Conservation (phyloP, 1,284 basidiomycete species). For the Irpex rosettiformis region DNA sequence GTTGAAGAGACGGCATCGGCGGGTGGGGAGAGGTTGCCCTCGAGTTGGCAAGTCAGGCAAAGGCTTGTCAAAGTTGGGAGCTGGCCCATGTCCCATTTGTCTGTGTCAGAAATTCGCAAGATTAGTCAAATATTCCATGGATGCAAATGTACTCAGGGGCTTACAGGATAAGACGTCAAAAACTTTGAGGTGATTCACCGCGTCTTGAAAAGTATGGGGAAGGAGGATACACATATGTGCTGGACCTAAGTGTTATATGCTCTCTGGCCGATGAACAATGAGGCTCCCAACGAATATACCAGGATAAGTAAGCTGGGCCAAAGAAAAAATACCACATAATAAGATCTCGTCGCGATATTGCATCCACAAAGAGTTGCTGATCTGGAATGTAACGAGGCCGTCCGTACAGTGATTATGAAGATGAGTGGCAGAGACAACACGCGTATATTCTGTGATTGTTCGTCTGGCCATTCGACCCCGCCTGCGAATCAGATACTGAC, state of each 20-base stretch:
- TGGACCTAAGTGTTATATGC: background rate
- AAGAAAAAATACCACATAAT: background rate
- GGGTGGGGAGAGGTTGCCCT: background rate
- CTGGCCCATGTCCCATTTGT: background rate
- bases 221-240: too few relatives aligned
- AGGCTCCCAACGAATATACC: background rate
- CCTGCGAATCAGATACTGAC: too few relatives aligned
- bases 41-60: background rate
- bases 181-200: too few relatives aligned
- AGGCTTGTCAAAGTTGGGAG: background rate
- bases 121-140: too few relatives aligned
- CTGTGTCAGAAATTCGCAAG: too few relatives aligned
- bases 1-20: background rate
- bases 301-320: background rate
- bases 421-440: background rate
- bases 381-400: background rate
- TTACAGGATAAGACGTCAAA: too few relatives aligned
- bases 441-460: too few relatives aligned
- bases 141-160: too few relatives aligned
- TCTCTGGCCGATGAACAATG: background rate
- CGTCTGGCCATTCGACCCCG: too few relatives aligned
- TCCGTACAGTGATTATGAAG: background rate
- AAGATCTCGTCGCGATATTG: background rate
- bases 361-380: background rate
- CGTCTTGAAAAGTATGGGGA: too few relatives aligned